These are phyloP conservation scores for Russula ochroleuca DNA, from an alignment of 768 basidiomycete genomes.

Conservation along the genomic window DNA sequence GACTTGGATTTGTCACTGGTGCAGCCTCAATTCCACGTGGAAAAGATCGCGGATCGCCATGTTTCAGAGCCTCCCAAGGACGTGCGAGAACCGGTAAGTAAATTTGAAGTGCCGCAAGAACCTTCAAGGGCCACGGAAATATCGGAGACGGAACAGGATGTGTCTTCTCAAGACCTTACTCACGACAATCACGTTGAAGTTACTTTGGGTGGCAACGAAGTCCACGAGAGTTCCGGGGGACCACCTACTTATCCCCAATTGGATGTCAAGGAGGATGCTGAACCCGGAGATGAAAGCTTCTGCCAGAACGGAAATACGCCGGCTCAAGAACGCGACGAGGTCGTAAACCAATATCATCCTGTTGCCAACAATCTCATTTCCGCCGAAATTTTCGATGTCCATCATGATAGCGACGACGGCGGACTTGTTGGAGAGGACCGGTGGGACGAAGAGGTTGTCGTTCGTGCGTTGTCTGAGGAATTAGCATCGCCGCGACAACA, in stretches of 20 bases:
- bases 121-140: neutral
- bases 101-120: conserved; percentile 8
- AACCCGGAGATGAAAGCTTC: conserved; percentile 15
- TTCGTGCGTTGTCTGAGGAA: conserved; percentile 38
- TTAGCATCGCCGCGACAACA: neutral
- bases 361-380: neutral
- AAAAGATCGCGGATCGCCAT: neutral
- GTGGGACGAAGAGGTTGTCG: conserved; percentile 32
- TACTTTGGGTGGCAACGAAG: neutral
- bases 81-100: neutral
- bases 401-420: neutral
- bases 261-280: neutral
- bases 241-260: conserved; percentile 8
- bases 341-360: neutral
- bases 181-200: conserved; percentile 2
- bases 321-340: conserved; percentile 4
- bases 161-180: neutral
- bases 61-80: conserved; percentile 13
- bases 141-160: neutral
- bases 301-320: neutral
- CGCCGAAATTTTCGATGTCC: neutral
- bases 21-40: conserved; percentile 4
- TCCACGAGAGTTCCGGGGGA: neutral
- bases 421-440: conserved; percentile 30
- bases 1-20: neutral